These are phyloP conservation scores for Tolypocladium inflatum DNA, from an alignment of 2,329 filamentous ascomycete genomes.

Conservation along the genomic window DNA sequence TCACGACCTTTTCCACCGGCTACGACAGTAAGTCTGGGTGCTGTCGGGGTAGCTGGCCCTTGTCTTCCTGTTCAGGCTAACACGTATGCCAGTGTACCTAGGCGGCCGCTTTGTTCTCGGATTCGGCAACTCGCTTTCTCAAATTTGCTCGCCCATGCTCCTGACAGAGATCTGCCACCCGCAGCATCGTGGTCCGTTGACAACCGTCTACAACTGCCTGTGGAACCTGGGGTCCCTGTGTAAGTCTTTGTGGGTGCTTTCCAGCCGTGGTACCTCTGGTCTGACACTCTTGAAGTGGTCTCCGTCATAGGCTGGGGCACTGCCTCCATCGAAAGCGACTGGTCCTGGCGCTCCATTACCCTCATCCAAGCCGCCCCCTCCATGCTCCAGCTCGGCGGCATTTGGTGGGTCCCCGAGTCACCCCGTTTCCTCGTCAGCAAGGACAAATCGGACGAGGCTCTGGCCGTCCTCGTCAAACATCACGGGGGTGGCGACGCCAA, in stretches of 20 bases:
- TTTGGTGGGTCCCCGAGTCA: conserved; percentile 60
- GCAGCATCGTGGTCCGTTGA: conserved; percentile 56
- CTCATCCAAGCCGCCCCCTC: conserved; percentile 55
- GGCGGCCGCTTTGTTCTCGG: conserved; percentile 36
- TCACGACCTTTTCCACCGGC: conserved; percentile 31
- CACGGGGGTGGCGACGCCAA: conserved; percentile 51
- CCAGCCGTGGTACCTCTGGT: background rate
- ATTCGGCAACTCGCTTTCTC: conserved; percentile 57
- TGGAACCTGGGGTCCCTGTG: conserved; percentile 52
- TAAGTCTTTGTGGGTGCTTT: conserved; percentile 6
- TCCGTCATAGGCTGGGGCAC: conserved; percentile 57
- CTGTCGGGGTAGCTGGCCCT: background rate
- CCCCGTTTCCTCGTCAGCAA: conserved; percentile 57
- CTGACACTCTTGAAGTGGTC: conserved; percentile 27
- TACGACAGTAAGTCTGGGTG: conserved; percentile 28
- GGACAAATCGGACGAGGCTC: conserved; percentile 52
- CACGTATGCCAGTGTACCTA: conserved; percentile 20
- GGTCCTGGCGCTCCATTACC: conserved; percentile 59
- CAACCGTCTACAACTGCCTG: conserved; percentile 57
- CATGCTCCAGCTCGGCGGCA: conserved; percentile 51
- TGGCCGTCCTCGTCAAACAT: conserved; percentile 50
- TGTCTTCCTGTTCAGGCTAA: background rate
- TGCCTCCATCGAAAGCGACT: conserved; percentile 44
- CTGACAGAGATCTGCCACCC: conserved; percentile 59
- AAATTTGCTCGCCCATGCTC: conserved; percentile 54